Evolutionary conservation across 2,329 filamentous ascomycete species (phyloP), one percentile per base, ranked within the genome.

Genomic region (Leptographium galeiforme): DNA sequence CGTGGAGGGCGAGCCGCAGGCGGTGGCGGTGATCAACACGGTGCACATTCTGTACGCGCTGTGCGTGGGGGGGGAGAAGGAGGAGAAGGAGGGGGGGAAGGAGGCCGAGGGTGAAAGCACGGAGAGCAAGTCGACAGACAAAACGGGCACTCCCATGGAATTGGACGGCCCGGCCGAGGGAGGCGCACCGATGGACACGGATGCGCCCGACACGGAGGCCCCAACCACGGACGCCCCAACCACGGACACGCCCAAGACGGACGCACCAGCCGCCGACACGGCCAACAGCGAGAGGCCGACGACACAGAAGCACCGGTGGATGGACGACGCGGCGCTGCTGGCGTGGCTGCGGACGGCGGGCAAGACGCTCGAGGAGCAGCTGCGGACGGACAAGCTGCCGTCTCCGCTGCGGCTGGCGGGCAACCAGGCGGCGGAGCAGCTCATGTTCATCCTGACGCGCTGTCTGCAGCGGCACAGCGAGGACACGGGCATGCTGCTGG

Each of bases 41-140:
- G 86, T 98, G 56, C 88, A 95, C 62, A 76, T 93, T 38, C 81
- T 93, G 19, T 80, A 91, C 61, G 86, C 91, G 0, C 76, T 97
- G 44, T 87, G 80, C 61, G 44, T 30, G 16, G 44, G 10, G 14
- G 14, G 48, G 32, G 19, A 34, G 25, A 49, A 12, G 25, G 25
- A 5, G 25, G 25, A 25, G 25, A 5, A 5, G 25, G 25, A 25
- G 25, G 25, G 5, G 25, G 5, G 25, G 25, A 45, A 77, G 76
- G 46, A 80, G 45, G 32, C 6, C 14, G 18, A 38, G 34, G 47
- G 19, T 25, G 25, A 25, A 25, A 25, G 5, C 5, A 5, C 25
- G 5, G 25, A 25, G 25, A 5, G 3, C 25, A 25, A 25, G 5
- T 25, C 25, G 25, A 25, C 25, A 5, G 25, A 25, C 25, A 25